These are phyloP conservation scores for Apostasia shenzhenica DNA, from an alignment of 106 monocot species.

Conservation along the genomic window DNA sequence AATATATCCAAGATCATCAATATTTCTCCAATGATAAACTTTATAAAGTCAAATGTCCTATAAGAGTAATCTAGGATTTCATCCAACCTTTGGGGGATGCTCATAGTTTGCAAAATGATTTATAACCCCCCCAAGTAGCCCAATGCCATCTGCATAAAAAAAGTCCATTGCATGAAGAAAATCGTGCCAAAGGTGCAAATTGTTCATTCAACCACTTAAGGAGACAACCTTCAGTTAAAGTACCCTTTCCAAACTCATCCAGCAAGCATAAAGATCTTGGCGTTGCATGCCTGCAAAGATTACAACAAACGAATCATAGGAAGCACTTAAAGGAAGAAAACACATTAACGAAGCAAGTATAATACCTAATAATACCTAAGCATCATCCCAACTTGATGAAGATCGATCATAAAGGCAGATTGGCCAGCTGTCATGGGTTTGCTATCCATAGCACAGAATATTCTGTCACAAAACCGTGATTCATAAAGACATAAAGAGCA, in stretches of 20 bases:
- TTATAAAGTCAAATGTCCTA: not conserved
- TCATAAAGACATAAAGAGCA: not conserved
- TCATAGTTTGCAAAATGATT: constrained; percentile 73
- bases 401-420: constrained; percentile 97
- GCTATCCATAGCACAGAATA: constrained; percentile 91
- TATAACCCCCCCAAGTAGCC: constrained; percentile 85
- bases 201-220: not conserved
- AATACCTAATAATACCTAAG: constrained; percentile 49
- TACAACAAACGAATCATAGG: not conserved
- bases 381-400: constrained; percentile 99
- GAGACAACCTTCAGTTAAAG: constrained; percentile 76
- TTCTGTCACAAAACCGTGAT: constrained; percentile 30
- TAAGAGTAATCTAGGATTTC: not conserved
- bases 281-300: constrained; percentile 70
- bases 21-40: not conserved
- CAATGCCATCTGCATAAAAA: constrained; percentile 72
- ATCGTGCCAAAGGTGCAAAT: not conserved
- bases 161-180: not conserved
- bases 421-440: constrained; percentile 77
- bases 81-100: constrained; percentile 70
- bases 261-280: constrained; percentile 82
- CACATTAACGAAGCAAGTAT: not conserved
- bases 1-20: too few relatives aligned
- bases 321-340: not conserved
- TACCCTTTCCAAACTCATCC: constrained; percentile 99